Evolutionary conservation across 106 monocot species (phyloP).

Genomic region (Acorus calamus): DNA sequence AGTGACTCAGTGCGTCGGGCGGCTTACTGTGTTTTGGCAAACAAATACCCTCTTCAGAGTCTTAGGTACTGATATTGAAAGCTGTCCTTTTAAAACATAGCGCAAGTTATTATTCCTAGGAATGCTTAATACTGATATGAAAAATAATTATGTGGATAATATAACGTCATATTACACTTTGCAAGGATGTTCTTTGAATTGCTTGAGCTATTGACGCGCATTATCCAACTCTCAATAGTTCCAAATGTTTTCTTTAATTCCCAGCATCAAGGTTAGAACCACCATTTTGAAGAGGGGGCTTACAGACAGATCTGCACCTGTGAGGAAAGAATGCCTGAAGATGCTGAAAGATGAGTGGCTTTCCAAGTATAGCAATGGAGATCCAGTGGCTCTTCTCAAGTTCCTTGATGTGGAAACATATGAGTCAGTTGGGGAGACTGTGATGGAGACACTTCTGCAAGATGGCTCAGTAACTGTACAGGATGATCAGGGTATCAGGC

Average conservation of each 20-base stretch:
- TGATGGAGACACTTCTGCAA: conserved; percentile 63
- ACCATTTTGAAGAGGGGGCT: conserved; percentile 79
- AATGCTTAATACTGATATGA: too few species aligned
- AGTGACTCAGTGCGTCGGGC: conserved; percentile 74
- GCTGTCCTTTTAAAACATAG: background rate
- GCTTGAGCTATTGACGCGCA: too few species aligned
- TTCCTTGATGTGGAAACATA: conserved; percentile 95
- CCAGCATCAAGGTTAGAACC: conserved; percentile 85
- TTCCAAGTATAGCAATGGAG: conserved; percentile 51
- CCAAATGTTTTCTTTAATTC: conserved; percentile 2
- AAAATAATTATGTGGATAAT: too few species aligned
- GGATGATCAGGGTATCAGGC: conserved; percentile 52
- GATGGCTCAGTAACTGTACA: conserved; percentile 34
- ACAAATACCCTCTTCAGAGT: conserved; percentile 88
- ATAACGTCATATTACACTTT: too few species aligned
- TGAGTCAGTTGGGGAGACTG: conserved; percentile 77
- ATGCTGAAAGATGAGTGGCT: conserved; percentile 97
- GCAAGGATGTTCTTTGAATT: too few species aligned
- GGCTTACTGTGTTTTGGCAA: conserved; percentile 59
- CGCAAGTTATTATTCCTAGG: too few species aligned
- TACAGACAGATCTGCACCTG: conserved; percentile 60
- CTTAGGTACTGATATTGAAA: conserved; percentile 50
- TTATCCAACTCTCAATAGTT: background rate
- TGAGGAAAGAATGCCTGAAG: conserved; percentile 63
- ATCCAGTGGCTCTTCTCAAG: conserved; percentile 55